A percentile compares a stretch with the other conserved stretches of the same genome.
phyloP scores from a whole-genome alignment of 2,329 filamentous ascomycete genomes.

The Lasiodiplodia citricola region DNA sequence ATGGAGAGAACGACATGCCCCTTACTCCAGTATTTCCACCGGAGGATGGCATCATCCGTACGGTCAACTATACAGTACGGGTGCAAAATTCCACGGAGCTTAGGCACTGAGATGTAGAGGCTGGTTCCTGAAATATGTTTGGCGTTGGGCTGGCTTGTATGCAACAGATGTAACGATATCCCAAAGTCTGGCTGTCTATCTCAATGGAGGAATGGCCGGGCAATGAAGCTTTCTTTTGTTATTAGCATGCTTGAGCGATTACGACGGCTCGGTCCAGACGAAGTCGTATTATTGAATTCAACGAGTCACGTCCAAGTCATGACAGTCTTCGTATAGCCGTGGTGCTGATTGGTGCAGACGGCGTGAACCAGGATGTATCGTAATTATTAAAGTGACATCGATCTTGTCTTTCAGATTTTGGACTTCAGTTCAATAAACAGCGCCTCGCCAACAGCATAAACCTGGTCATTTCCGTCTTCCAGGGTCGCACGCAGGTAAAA shows the following conservation, averaged over 20 bases:
- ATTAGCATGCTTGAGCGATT: background rate
- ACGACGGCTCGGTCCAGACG: background rate
- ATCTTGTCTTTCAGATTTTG: background rate
- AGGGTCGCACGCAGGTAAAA: constrained; percentile 56
- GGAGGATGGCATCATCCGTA: background rate
- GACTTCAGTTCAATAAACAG: constrained; percentile 51
- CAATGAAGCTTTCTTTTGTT: constrained; percentile 7
- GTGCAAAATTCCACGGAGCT: constrained; percentile 2
- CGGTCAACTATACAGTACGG: constrained; percentile 13
- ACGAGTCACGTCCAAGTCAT: background rate
- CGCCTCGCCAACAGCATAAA: constrained; percentile 60
- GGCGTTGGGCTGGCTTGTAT: constrained; percentile 1
- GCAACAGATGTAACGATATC: background rate
- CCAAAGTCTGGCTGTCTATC: background rate
- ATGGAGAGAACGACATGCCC: background rate
- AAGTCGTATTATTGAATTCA: background rate
- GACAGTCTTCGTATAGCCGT: background rate
- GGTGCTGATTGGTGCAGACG: background rate
- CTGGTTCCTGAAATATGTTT: background rate
- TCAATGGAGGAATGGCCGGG: background rate
- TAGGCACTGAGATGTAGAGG: background rate
- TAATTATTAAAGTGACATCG: too few species aligned
- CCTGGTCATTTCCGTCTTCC: constrained; percentile 54
- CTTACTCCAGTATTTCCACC: background rate
- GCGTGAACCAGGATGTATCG: background rate